These are phyloP conservation scores for Clitopilus passeckerianus DNA, from an alignment of 768 basidiomycete genomes.

Conservation along the genomic window DNA sequence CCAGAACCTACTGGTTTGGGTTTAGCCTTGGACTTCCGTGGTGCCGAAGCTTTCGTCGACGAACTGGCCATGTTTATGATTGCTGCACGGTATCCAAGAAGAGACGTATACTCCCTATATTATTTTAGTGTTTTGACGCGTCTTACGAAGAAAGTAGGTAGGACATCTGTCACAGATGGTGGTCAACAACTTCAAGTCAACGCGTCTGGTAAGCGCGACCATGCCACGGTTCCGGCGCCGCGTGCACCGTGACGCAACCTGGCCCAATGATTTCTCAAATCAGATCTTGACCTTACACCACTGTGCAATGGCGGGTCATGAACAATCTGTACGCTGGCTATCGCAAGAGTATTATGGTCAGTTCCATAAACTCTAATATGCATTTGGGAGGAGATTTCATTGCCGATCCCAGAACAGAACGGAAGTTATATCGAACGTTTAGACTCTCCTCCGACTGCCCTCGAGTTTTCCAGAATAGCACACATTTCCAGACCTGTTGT, in stretches of 20 bases:
- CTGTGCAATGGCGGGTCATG: background rate
- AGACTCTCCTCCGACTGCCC: constrained; percentile 51
- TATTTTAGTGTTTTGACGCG: constrained; percentile 6
- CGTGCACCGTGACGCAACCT: background rate
- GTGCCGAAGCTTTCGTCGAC: background rate
- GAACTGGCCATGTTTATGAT: background rate
- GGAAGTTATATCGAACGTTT: constrained; percentile 46
- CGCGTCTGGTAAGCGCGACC: background rate
- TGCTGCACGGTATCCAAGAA: background rate
- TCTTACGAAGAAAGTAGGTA: constrained; percentile 32
- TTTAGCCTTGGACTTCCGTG: background rate
- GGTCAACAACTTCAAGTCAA: background rate
- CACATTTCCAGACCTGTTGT: constrained; percentile 70
- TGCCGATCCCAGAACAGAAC: constrained; percentile 49
- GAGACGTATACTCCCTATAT: background rate
- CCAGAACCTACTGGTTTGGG: background rate
- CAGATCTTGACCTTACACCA: background rate
- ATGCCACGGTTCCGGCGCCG: background rate
- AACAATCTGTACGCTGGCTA: constrained; percentile 17
- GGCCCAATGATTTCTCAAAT: background rate
- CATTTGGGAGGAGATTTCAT: background rate
- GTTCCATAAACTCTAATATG: background rate
- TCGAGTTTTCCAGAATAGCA: constrained; percentile 67
- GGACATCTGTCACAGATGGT: background rate
- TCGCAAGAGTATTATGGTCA: constrained; percentile 39